Base-by-base conservation (phyloP, 2,329 filamentous ascomycete genomes). In the Paecilomyces sp. region DNA sequence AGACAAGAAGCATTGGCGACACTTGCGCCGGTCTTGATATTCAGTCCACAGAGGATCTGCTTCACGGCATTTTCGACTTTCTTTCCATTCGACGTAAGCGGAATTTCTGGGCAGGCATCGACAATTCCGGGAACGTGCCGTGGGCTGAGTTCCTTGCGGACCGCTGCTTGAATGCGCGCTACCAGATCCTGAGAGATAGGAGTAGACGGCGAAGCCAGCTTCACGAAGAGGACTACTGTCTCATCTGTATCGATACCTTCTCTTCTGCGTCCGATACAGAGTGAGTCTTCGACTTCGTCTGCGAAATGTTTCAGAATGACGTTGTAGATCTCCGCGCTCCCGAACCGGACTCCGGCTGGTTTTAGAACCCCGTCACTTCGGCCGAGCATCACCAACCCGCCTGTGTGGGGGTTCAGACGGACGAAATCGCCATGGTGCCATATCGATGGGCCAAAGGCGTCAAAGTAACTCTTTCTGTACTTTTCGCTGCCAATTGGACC, bases 351-450 rank as follows among this genome's bases (percentile, higher is more conserved):
- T 2, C 94, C 94, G 0, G 88, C 85, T 0, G 94, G 94, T 72
- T 99, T 99, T 13, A 99, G 78, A 5, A 97, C 90, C 3, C 94
- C 94, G 68, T 99, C 93, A 57, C 89, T 94, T 28, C 93, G 85
- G 2, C 94, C 93, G 0, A 97, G 83, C 93, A 97, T 97, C 65
- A 91, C 82, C 9, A 97, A 77, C 0, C 92, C 91, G 12, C 90
- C 87, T 0, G 90, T 94, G 15, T 77, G 69, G 0, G 86, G 83
- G 66, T 92, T 88, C 69, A 89, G 79, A 24, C 83, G 80, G 34
- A 97, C 85, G 70, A 97, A 97, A 75, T 99, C 94, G 31, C 93
- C 93, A 70, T 99, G 93, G 70, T 96, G 92, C 94, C 94, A 97
- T 18, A 82, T 78, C 1, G 80, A 78, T 0, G 82, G 78, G 0